A percentile compares a stretch with the other conserved stretches of the same genome.
phyloP scores from a whole-genome alignment of 2,329 filamentous ascomycete genomes.

The Colletotrichum destructivum region DNA sequence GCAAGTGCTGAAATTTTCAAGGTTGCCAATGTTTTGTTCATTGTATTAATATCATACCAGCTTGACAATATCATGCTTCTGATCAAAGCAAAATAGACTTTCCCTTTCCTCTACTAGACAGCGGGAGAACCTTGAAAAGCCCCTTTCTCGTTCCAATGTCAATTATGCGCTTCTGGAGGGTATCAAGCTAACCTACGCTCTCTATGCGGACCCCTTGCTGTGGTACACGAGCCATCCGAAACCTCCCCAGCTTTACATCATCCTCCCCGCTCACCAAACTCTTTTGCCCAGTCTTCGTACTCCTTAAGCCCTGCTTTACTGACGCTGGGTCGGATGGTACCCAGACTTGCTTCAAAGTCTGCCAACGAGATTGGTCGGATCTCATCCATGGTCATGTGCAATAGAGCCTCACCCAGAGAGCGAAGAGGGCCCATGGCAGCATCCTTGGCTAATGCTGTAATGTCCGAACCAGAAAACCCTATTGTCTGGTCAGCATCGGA shows the following conservation, averaged over 20 bases:
- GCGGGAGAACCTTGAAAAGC: not conserved
- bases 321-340: conserved; percentile 90
- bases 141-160: not conserved
- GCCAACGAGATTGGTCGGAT: conserved; percentile 87
- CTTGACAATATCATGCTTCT: conserved; percentile 4
- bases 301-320: conserved; percentile 86
- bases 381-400: conserved; percentile 94
- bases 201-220: not conserved
- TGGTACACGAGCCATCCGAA: not conserved
- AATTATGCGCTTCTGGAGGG: not conserved
- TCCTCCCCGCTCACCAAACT: conserved; percentile 93
- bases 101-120: not conserved
- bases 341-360: conserved; percentile 89
- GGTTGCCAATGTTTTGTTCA: not conserved
- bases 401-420: conserved; percentile 88
- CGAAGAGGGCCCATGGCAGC: conserved; percentile 97
- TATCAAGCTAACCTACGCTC: conserved; percentile 9
- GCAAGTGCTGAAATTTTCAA: not conserved
- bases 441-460: conserved; percentile 96
- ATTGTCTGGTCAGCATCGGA: conserved; percentile 33
- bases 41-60: conserved; percentile 15
- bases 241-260: conserved; percentile 55
- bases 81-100: not conserved
- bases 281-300: conserved; percentile 94
- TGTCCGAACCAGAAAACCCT: conserved; percentile 99